Evolutionary conservation across 1,139 yeast genomes (phyloP), one percentile per base, ranked within the genome.

Genomic region (Kurtzmaniella natalensis): DNA sequence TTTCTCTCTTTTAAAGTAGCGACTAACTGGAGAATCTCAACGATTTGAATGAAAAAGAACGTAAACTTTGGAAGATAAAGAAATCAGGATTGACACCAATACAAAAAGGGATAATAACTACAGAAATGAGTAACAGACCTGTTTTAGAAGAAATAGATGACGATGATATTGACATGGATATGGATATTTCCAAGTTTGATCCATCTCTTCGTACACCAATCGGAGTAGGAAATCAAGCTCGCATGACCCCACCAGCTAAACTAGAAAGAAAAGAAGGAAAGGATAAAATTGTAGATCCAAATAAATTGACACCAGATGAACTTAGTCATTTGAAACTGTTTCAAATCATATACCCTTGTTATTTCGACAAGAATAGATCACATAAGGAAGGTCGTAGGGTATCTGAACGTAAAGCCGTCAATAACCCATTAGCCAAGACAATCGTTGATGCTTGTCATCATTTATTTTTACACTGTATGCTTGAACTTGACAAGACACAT

Each of bases 181-280:
- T 86, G 84, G 96, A 88, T 59, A 71, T 89, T 27, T 94, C 95
- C 7, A 89, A 88, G 63, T 82, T 87, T 45, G 96, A 88, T 58
- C 89, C 96, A 13, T 60, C 64, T 30, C 61, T 81, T 41, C 71
- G 57, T 30, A 81, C 89, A 0, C 85, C 88, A 3, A 60, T 81
- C 30, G 69, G 72, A 47, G 74, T 80, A 11, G 69, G 70, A 42
- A 83, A 85, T 22, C 57, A 64, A 2, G 66, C 81, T 18, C 73
- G n/a, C 9, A 21, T 5, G 11, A 26, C 29, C 17, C 18, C 38
- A 4, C 32, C 38, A n/a, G n/a, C 16, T 9, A 26, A 25, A 18
- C 30, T 31, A 18, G 18, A 19, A 79, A 48, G 87, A 80, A 49
- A 47, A 45, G 30, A 32, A 26, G 59, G 57, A 28, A 58, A 11